phyloP scores from a whole-genome alignment of 352 stramenopile species.

The Phytophthora multivora region DNA sequence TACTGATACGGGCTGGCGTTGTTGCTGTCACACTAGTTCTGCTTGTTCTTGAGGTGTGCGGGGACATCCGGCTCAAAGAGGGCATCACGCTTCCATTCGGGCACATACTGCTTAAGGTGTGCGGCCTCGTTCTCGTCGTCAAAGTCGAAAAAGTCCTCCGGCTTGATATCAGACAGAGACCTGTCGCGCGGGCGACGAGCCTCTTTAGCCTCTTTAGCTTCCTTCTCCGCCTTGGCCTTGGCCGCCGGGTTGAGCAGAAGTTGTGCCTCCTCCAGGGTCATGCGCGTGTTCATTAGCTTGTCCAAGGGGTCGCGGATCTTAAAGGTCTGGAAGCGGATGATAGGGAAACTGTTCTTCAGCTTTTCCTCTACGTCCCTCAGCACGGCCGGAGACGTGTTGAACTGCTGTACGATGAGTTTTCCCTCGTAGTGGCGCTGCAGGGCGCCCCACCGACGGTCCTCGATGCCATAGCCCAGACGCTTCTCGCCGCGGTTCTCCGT shows the following conservation, averaged over 20 bases:
- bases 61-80: conserved; percentile 69
- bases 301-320: conserved; percentile 85
- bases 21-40: conserved; percentile 13
- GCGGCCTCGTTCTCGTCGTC: conserved; percentile 68
- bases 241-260: conserved; percentile 55
- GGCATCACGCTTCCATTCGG: conserved; percentile 85
- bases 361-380: conserved; percentile 79
- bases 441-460: conserved; percentile 86
- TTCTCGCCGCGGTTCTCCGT: conserved; percentile 86
- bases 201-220: conserved; percentile 40
- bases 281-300: conserved; percentile 82
- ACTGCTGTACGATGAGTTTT: conserved; percentile 88
- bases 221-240: conserved; percentile 38
- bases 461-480: conserved; percentile 80
- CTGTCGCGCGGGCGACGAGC: conserved; percentile 33
- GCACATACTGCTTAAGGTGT: conserved; percentile 81
- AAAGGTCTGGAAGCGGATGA: conserved; percentile 89
- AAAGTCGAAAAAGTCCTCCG: conserved; percentile 60
- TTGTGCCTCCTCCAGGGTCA: conserved; percentile 67
- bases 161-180: conserved; percentile 40
- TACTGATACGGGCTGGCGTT: neutral
- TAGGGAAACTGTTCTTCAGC: conserved; percentile 85
- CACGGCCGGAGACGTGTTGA: conserved; percentile 76
- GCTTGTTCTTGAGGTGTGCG: conserved; percentile 62
- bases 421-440: conserved; percentile 86